Conservation (phyloP, 129 eudicot genomes). For the Helianthus annuus region HanXRQr2.0-SUNRISE NC_035438.2:20051757-20052256, state of each 20-base stretch:
- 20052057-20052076: neutral
- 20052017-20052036: neutral
- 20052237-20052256: neutral
- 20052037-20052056: neutral
- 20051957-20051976: neutral
- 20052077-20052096: neutral
- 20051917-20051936: neutral
- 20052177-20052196: neutral
- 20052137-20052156: neutral
- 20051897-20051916: neutral
- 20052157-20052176: neutral
- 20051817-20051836: constrained; percentile 26
- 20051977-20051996: neutral
- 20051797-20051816: constrained; percentile 17
- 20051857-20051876: neutral
- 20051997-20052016: neutral
- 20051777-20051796: constrained; percentile 1
- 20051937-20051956: neutral
- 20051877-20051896: neutral
- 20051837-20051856: neutral
- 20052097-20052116: neutral
- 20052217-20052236: neutral
- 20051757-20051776: neutral
- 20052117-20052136: neutral
- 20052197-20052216: neutral